Percentiles rank a stretch among this genome's conserved stretches.
phyloP scores from a whole-genome alignment of 805 yeast species.

The Starmerella sp. region DNA sequence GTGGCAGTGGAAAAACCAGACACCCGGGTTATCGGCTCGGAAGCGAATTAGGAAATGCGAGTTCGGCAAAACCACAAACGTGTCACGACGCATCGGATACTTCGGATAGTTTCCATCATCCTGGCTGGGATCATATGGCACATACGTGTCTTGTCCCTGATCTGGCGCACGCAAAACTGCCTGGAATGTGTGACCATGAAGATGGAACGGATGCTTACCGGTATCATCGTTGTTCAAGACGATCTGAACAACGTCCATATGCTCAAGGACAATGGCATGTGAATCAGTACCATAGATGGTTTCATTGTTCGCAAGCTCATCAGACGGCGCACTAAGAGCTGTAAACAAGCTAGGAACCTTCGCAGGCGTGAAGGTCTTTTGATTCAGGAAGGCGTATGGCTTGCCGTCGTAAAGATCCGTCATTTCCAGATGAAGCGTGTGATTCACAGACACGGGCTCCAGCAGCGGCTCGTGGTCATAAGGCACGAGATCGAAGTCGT shows the following conservation, averaged over 20 bases:
- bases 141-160: slow-evolving; percentile 44
- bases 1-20: slow-evolving; percentile 98
- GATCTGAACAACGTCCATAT: slow-evolving; percentile 62
- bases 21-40: slow-evolving; percentile 92
- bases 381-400: slow-evolving; percentile 94
- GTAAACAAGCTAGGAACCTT: slow-evolving; percentile 78
- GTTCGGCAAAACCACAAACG: slow-evolving; percentile 65
- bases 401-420: slow-evolving; percentile 75
- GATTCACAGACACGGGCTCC: slow-evolving; percentile 54
- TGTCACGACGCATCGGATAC: slow-evolving; percentile 77
- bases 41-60: slow-evolving; percentile 80
- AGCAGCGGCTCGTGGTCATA: slow-evolving; percentile 40
- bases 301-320: slow-evolving; percentile 39
- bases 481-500: slow-evolving; percentile 72
- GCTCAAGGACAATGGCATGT: slow-evolving; percentile 57
- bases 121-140: slow-evolving; percentile 43
- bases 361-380: slow-evolving; percentile 65
- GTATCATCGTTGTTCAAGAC: slow-evolving; percentile 78
- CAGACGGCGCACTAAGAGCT: slow-evolving; percentile 52
- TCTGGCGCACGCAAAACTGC: slow-evolving; percentile 51
- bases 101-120: slow-evolving; percentile 48
- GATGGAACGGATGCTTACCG: slow-evolving; percentile 94
- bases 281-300: slow-evolving; percentile 76
- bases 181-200: slow-evolving; percentile 92
- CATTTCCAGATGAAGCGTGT: slow-evolving; percentile 70